Percentiles rank a stretch among this genome's conserved stretches.
These are phyloP conservation scores for Nigrograna mackinnonii DNA, from an alignment of 2,329 filamentous ascomycete species.

Conservation along the genomic window DNA sequence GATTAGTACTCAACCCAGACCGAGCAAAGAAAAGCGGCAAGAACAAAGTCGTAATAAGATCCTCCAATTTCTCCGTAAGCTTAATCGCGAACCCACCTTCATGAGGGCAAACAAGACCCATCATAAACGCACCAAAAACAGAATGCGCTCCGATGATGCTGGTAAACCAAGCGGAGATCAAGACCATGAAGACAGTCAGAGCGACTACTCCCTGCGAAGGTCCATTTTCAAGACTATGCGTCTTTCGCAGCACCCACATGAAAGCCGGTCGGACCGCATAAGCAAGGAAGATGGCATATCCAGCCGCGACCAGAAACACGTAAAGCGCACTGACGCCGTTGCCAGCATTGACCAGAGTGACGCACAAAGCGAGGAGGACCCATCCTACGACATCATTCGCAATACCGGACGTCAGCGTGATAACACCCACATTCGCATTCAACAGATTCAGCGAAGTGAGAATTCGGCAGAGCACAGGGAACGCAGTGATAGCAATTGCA, in stretches of 20 bases:
- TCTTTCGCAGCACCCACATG: slow-evolving; percentile 72
- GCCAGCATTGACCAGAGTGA: slow-evolving; percentile 87
- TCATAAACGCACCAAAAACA: slow-evolving; percentile 91
- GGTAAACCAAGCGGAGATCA: slow-evolving; percentile 70
- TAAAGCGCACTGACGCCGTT: slow-evolving; percentile 82
- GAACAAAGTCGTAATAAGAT: slow-evolving; percentile 82
- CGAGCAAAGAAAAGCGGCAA: slow-evolving; percentile 91
- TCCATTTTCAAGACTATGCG: slow-evolving; percentile 81
- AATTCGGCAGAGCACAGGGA: slow-evolving; percentile 92
- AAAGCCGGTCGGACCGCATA: slow-evolving; percentile 75
- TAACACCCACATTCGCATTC: slow-evolving; percentile 80
- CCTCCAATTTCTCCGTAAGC: slow-evolving; percentile 91
- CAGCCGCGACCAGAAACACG: slow-evolving; percentile 76
- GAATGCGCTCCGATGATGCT: slow-evolving; percentile 90
- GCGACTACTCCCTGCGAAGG: slow-evolving; percentile 84
- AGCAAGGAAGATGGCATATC: slow-evolving; percentile 75
- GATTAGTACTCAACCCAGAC: slow-evolving; percentile 84
- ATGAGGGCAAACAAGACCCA: slow-evolving; percentile 87
- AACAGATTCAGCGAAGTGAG: slow-evolving; percentile 88
- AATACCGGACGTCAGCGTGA: slow-evolving; percentile 86
- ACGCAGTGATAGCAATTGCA: slow-evolving; percentile 87
- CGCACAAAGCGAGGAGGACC: slow-evolving; percentile 90
- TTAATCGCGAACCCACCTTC: slow-evolving; percentile 90
- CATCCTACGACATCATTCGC: slow-evolving; percentile 91
- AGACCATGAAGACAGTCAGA: slow-evolving; percentile 75